Evolutionary conservation across 2,329 filamentous ascomycete species (phyloP), one percentile per base, ranked within the genome.

Genomic region (Penicillium glabrum): DNA sequence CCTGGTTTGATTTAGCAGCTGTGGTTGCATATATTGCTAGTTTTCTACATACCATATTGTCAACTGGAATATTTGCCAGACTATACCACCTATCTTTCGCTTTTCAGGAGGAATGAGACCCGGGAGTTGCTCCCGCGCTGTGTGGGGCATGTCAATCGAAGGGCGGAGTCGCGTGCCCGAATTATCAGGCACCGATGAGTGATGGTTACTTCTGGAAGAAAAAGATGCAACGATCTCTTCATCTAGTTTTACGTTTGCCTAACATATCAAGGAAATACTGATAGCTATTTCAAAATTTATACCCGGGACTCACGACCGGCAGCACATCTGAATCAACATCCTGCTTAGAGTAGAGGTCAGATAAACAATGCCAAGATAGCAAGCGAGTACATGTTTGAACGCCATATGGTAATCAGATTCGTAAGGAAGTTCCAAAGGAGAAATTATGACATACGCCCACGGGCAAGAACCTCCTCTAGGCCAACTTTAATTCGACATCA

Each of bases 71-170:
- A 7, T 51, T 23, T 41, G 19, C 5, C 39, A 41, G 19, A 5
- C 4, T 44, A 4, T 21, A 21, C 13, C 10, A n/a, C 1, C 35
- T 29, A 14, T 11, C n/a, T 1, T 37, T 10, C 21, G 10, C 21
- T 45, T 37, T 19, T 29, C 24, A 23, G 24, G 23, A 26, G 33
- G 7, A 14, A 24, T 5, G 23, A 45, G 19, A 24, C 7, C 14
- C n/a, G 35, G 21, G 26, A 21, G 16, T 39, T 31, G 31, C 6
- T 23, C 45, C 29, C 33, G 33, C 26, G 5, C 7, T 11, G 33
- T 53, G 51, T 54, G 51, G 51, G 51, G 44, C 51, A 21, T 54
- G 51, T 54, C 51, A 43, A 48, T 43, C 23, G 44, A 47, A 54
- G 51, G 51, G 51, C 51, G 51, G 44, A 48, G 5, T 24, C 23